Conservation (phyloP, 345 rosid species). For the Populus simonii region DNA sequence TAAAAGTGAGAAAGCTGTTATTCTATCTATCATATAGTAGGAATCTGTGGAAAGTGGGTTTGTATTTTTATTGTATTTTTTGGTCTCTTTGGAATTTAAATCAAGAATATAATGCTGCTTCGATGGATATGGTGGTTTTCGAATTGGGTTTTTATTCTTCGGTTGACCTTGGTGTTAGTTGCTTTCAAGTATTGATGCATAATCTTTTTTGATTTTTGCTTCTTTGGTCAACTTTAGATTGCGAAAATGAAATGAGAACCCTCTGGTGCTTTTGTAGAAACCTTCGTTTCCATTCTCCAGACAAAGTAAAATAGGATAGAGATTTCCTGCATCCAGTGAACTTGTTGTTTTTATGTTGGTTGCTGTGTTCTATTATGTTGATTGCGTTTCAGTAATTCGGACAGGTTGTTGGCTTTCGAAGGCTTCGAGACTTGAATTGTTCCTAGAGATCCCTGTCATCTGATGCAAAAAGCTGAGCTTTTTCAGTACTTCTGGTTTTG, state of each 20-base stretch:
- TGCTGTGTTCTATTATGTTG: constrained; percentile 5
- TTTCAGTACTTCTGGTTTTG: constrained; percentile 2
- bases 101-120: constrained; percentile 22
- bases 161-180: constrained; percentile 8
- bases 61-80: constrained; percentile 15
- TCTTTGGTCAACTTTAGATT: constrained; percentile 10
- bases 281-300: neutral
- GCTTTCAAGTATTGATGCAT: neutral
- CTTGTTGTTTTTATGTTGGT: neutral
- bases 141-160: constrained; percentile 34
- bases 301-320: neutral
- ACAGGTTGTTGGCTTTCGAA: constrained; percentile 21
- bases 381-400: constrained; percentile 5
- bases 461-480: constrained; percentile 5
- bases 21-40: constrained; percentile 24
- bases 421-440: constrained; percentile 10
- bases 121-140: constrained; percentile 17
- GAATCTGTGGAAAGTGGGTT: constrained; percentile 38
- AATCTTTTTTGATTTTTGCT: neutral
- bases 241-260: neutral
- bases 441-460: constrained; percentile 1
- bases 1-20: constrained; percentile 28
- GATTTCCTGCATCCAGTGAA: neutral
- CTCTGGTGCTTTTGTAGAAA: neutral
- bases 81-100: constrained; percentile 7